These are phyloP conservation scores for Ampelocalamus luodianensis DNA, from an alignment of 176 grass and related monocot species.

Conservation along the genomic window DNA sequence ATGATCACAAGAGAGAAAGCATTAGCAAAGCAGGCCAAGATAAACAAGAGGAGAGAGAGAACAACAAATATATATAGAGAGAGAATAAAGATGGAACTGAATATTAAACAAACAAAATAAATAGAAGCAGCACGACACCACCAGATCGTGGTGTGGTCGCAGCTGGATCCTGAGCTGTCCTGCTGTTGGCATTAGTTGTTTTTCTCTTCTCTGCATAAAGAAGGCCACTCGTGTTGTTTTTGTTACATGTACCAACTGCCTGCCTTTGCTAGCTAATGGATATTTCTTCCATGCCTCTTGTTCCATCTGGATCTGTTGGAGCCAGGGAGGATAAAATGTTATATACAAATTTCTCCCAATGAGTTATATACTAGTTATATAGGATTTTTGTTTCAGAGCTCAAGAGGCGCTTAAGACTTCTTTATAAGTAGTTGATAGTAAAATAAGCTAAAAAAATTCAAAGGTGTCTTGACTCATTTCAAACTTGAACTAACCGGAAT, in stretches of 20 bases:
- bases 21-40: neutral
- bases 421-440: neutral
- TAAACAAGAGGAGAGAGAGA: neutral
- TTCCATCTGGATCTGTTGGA: neutral
- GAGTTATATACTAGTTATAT: neutral
- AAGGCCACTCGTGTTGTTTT: neutral
- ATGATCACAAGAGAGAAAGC: neutral
- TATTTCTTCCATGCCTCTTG: neutral
- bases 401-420: neutral
- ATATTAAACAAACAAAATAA: neutral
- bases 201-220: conserved; percentile 7
- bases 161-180: conserved; percentile 61
- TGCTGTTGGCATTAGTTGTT: conserved; percentile 51
- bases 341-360: neutral
- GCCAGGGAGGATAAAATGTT: neutral
- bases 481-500: neutral
- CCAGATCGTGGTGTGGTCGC: conserved; percentile 50
- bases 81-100: neutral
- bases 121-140: conserved; percentile 46
- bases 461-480: neutral
- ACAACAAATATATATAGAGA: no score
- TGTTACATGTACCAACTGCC: conserved; percentile 21
- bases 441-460: neutral
- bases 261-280: neutral
- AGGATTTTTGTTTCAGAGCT: neutral